Evolutionary conservation across 129 eudicot genomes (phyloP), one percentile per base, ranked within the genome.

Genomic region (Smallanthus sonchifolius): DNA sequence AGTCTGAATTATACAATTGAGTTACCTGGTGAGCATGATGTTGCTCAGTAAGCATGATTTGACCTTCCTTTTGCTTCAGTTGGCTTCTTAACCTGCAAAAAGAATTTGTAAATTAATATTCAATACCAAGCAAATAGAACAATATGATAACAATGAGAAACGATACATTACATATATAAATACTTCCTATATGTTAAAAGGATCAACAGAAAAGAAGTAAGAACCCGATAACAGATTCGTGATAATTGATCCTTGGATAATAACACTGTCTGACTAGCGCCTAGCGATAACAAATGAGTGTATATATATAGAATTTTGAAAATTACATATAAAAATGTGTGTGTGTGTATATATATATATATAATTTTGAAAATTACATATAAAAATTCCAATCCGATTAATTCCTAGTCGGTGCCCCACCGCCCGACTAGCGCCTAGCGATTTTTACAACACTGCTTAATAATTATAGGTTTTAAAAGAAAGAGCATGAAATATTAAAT

Each of bases 21-120:
- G 74, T 52, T 77, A 88, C 98, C 96, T 88, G 85, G 74, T 90
- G 96, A 38, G 88, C 72, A 52, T 72, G 83, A 24, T 94, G 96
- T 65, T 94, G 92, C 81, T 88, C 93, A 69, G 86, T 81, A 83
- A 90, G 98, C 51, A 90, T 61, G 65, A 86, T 85, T 67, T 94
- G 97, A 64, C 88, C 93, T 74, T 86, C 96, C 77, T 88, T 86
- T 77, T 94, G 92, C 51, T 88, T 91, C 85, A 94, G 77, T 78
- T 94, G 90, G 83, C 63, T 78, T 78, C 83, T 85, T 74, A 94
- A 77, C 98, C 97, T 94, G 87, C 30, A 56, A 74, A 24, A 63
- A 68, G 35, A 35, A 20, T 62, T 63, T 68, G 55, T 49, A 66
- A 40, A 43, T 75, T 51, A 51, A 65, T 14, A 13, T 37, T 75